Conservation (phyloP, 805 yeast genomes). For the Naumovozyma baii region DNA sequence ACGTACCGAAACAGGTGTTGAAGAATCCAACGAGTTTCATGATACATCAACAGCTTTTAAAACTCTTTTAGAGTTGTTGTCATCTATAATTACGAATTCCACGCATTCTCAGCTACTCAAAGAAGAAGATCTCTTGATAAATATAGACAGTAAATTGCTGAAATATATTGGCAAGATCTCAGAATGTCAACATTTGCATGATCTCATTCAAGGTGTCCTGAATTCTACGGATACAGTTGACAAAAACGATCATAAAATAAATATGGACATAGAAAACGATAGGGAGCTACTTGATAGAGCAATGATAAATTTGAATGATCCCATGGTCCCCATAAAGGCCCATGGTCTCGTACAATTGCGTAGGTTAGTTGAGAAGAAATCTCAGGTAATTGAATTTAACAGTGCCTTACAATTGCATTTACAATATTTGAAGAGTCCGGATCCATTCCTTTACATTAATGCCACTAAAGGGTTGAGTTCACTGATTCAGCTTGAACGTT, state of each 20-base stretch:
- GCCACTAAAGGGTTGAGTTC: conserved; percentile 69
- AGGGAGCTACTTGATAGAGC: conserved; percentile 45
- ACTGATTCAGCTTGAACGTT: conserved; percentile 39
- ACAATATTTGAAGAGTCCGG: conserved; percentile 59
- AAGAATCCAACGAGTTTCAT: conserved; percentile 1
- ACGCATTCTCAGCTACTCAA: conserved; percentile 9
- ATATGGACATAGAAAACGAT: conserved; percentile 17
- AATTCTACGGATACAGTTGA: neutral
- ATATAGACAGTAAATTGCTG: conserved; percentile 24
- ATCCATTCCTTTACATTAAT: conserved; percentile 80
- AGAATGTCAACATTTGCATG: neutral
- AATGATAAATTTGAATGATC: conserved; percentile 58
- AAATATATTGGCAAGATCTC: neutral
- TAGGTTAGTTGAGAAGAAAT: conserved; percentile 40
- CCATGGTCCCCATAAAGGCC: conserved; percentile 74
- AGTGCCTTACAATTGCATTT: conserved; percentile 55
- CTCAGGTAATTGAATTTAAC: conserved; percentile 42
- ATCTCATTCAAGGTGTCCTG: neutral
- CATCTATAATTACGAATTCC: conserved; percentile 31
- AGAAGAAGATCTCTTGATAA: conserved; percentile 18
- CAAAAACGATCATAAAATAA: neutral
- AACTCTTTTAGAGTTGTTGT: conserved; percentile 32
- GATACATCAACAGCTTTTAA: conserved; percentile 9
- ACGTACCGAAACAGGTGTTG: conserved; percentile 22
- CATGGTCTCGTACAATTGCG: conserved; percentile 67